phyloP scores from a whole-genome alignment of 306 rosid species.

The Astragalus membranaceus region DNA sequence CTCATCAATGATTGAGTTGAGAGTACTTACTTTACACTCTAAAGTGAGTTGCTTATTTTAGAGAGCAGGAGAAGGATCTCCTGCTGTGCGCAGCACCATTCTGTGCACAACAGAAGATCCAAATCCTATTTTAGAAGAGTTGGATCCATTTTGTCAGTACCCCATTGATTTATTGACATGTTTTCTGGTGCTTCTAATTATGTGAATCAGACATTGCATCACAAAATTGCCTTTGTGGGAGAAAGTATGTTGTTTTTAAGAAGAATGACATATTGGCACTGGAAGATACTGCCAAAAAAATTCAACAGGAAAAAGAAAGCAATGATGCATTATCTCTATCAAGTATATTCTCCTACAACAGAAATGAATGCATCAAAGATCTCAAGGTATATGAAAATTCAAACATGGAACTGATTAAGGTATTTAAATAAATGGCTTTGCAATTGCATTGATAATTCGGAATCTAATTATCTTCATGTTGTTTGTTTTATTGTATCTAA shows the following conservation, averaged over 20 bases:
- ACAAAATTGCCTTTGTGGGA: conserved; percentile 26
- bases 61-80: too few species aligned
- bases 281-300: conserved; percentile 26
- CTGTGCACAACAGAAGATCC: too few species aligned
- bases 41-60: too few species aligned
- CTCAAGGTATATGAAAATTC: conserved; percentile 2
- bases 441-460: neutral
- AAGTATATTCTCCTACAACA: neutral
- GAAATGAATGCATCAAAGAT: conserved; percentile 11
- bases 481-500: neutral
- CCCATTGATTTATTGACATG: neutral
- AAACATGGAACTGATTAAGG: neutral
- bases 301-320: conserved; percentile 17
- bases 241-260: conserved; percentile 4
- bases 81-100: too few species aligned
- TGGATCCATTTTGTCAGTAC: neutral
- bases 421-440: neutral
- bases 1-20: too few species aligned
- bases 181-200: neutral
- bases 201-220: conserved; percentile 15
- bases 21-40: too few species aligned
- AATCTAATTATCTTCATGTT: neutral
- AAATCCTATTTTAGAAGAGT: too few species aligned
- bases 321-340: neutral
- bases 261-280: conserved; percentile 24